These are phyloP conservation scores for Podila verticillata DNA, from an alignment of 192 early-diverging fungal genomes.

Conservation along the genomic window DNA sequence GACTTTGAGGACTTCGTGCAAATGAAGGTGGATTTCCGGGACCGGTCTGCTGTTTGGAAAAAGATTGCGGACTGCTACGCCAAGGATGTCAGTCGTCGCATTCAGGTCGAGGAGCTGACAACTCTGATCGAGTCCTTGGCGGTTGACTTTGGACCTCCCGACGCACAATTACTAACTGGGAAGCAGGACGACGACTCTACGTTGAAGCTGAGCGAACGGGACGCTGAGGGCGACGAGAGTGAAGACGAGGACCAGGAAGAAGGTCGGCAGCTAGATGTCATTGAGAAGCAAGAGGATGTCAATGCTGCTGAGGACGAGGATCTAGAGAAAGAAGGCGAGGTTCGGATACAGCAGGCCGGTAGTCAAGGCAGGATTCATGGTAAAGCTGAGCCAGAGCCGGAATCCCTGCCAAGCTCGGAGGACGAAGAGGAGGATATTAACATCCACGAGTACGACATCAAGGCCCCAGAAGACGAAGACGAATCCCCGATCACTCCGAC, in stretches of 20 bases:
- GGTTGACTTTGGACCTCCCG: constrained; percentile 14
- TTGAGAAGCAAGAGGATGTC: constrained; percentile 2
- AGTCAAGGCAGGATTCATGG: background rate
- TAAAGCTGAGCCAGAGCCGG: too few species aligned
- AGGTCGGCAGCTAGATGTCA: constrained; percentile 5
- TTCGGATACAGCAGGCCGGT: constrained; percentile 17
- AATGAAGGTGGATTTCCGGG: constrained; percentile 44
- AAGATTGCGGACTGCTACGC: constrained; percentile 44
- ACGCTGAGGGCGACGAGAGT: background rate
- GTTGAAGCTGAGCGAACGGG: background rate
- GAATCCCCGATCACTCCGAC: background rate
- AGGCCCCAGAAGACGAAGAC: background rate
- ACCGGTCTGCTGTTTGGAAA: constrained; percentile 25
- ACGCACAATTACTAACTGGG: background rate
- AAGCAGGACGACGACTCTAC: background rate
- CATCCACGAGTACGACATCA: constrained; percentile 34
- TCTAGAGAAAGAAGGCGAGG: constrained; percentile 6
- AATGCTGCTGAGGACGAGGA: constrained; percentile 1
- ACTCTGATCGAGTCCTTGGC: constrained; percentile 28
- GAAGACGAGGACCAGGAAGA: constrained; percentile 6
- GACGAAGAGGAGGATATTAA: constrained; percentile 28
- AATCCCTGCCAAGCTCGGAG: background rate
- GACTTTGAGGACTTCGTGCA: constrained; percentile 43
- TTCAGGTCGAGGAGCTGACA: constrained; percentile 32
- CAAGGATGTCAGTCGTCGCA: constrained; percentile 39